phyloP scores from a whole-genome alignment of 345 rosid species.

The Arabidopsis arenosa region DNA sequence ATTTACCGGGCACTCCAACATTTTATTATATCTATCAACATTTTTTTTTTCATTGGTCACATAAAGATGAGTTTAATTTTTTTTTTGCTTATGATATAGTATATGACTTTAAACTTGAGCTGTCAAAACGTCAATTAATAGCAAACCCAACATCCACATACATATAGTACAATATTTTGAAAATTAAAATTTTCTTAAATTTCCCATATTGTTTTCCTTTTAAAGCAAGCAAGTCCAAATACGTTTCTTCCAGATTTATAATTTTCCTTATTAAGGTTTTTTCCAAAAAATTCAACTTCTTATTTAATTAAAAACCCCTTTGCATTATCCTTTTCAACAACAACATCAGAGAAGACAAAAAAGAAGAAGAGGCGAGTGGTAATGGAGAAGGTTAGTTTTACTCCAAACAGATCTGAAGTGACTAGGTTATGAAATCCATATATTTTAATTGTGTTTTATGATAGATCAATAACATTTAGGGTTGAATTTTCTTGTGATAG shows the following conservation, averaged over 20 bases:
- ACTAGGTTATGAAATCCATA: not conserved
- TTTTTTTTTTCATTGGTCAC: not conserved
- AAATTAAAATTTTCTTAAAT: not conserved
- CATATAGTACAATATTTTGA: conserved; percentile 17
- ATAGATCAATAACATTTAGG: not conserved
- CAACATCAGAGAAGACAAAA: not conserved
- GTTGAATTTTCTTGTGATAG: not conserved
- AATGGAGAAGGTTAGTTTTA: conserved; percentile 30
- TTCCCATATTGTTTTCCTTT: conserved; percentile 5
- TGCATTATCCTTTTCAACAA: not conserved
- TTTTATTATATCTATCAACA: not conserved
- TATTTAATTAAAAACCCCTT: conserved; percentile 19
- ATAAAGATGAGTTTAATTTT: not conserved
- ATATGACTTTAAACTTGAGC: not conserved
- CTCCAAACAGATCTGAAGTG: not conserved
- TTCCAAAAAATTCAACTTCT: not conserved
- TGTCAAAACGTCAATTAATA: not conserved
- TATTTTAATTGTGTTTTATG: not conserved
- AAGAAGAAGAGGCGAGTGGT: not conserved
- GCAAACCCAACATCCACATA: conserved; percentile 1
- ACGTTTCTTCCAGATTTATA: not conserved
- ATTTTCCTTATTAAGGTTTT: conserved; percentile 1
- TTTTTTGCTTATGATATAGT: not conserved
- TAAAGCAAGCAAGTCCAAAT: conserved; percentile 11
- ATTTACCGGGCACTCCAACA: not conserved